Evolutionary conservation across 2,329 filamentous ascomycete species (phyloP), one percentile per base, ranked within the genome.

Genomic region (Sclerotinia trifoliorum): DNA sequence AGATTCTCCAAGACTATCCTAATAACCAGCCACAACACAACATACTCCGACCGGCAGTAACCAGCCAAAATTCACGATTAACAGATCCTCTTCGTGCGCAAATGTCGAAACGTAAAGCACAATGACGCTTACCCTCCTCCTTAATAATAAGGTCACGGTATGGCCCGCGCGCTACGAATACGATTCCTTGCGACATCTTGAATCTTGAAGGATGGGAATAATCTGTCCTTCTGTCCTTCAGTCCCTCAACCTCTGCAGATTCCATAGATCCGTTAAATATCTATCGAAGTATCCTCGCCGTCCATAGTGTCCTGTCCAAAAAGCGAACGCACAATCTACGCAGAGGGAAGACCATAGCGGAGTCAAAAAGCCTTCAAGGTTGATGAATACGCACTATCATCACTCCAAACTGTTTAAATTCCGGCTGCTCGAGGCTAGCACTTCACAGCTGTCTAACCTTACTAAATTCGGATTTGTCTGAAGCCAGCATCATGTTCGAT

Each of bases 121-220:
- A 35, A 21, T 64, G n/a, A 51, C 61, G 48, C n/a, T 52, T 42
- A 42, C 46, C 32, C 61, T 48, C n/a, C 60, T 39, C 48, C 58
- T 29, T 26, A 48, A 29, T 32, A 42, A 6, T 21, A 32, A 61
- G 24, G 42, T 61, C 42, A n/a, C 29, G 29, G 8, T 39, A 51
- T 52, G 46, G 46, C 48, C 60, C 46, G 60, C 60, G 58, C 58
- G 29, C 60, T 52, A 63, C 60, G 21, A 42, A 63, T 26, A 63
- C 60, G 60, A 63, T 26, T 52, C 21, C 46, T 63, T 61, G n/a
- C 26, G 19, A 49, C 29, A 49, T n/a, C 29, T 62, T 29, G 58
- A 17, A 48, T 24, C 24, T 32, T 26, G 19, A 19, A 32, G 42
- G 29, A 48, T 17, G 17, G 29, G 17, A 21, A 42, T 46, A 19